Base-by-base conservation (phyloP, 2,329 filamentous ascomycete species). In the Fusarium praegraminearum region DNA sequence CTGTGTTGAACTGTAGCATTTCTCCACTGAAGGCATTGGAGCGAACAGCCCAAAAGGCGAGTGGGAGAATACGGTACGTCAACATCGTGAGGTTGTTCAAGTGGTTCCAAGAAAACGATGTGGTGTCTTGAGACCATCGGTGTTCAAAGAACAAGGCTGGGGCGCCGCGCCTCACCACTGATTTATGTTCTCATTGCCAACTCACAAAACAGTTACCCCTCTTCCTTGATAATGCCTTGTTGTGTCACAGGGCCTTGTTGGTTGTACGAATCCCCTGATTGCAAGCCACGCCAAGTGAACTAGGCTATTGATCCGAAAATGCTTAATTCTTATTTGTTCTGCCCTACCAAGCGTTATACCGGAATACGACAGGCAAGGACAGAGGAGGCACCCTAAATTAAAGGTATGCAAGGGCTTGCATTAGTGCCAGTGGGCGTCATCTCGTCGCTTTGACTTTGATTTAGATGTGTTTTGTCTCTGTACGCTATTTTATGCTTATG, bases 141-240 rank as follows among this genome's bases (percentile, higher is more conserved):
- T 44, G 7, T 18, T 12, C 15, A n/a, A 32, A 11, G 18, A 15
- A n/a, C n/a, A 7, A 57, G 43, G 43, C 58, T 49, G 24, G 26
- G 4, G 1, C 7, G 24, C n/a, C 32, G 49, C 22, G 32, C 24
- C 20, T n/a, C 18, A 18, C 6, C 7, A 28, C 2, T 16, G 7
- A 43, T 57, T 45, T 50, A 64, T 49, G 33, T 24, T 24, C 10
- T 24, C 43, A 12, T 3, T 4, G 12, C 26, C 10, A 33, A 13
- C 26, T 13, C 49, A 63, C 15, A 24, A 1, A 44, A 5, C 4
- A 8, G 4, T 45, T 61, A 64, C 59, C 58, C 61, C 61, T 63
- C 61, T 49, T 57, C n/a, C 3, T 36, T 0, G 5, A 38, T 51
- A 33, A 13, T 35, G 54, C 18, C 24, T 44, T 40, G 43, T 57